Evolutionary conservation across 164 flowering plant genomes (phyloP).

Genomic region (Chloranthus sessilifolius): DNA sequence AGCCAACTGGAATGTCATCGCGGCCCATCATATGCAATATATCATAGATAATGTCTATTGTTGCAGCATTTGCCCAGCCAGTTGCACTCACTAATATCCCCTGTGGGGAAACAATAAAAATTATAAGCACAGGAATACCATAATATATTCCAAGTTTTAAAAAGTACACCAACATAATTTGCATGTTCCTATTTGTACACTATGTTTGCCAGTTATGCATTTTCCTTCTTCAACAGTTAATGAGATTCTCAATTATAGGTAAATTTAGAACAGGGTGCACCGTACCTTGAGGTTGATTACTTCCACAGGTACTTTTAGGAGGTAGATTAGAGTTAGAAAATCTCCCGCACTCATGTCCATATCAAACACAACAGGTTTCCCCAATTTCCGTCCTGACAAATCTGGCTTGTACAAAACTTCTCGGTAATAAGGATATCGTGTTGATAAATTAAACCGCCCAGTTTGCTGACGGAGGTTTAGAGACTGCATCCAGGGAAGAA

Average conservation of each 20-base stretch:
- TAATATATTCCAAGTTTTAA: too few relatives aligned
- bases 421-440: slow-evolving; percentile 65
- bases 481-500: too few relatives aligned
- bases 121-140: too few relatives aligned
- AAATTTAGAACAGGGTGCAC: too few relatives aligned
- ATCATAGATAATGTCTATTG: slow-evolving; percentile 85
- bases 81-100: slow-evolving; percentile 79
- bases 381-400: slow-evolving; percentile 35
- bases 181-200: too few relatives aligned
- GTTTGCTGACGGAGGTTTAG: slow-evolving; percentile 46
- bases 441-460: slow-evolving; percentile 74
- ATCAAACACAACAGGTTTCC: slow-evolving; percentile 77
- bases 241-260: too few relatives aligned
- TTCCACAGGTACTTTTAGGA: slow-evolving; percentile 85
- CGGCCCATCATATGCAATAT: slow-evolving; percentile 98
- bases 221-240: too few relatives aligned
- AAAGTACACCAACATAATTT: too few relatives aligned
- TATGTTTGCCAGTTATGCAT: too few relatives aligned
- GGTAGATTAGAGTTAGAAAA: slow-evolving; percentile 78
- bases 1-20: slow-evolving; percentile 92
- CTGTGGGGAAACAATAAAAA: slow-evolving; percentile 27
- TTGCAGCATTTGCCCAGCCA: slow-evolving; percentile 98
- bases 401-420: slow-evolving; percentile 58
- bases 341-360: slow-evolving; percentile 99
- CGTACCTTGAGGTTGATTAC: slow-evolving; percentile 74